Conservation (phyloP, 768 basidiomycete species). For the Exsudoporus frostii region DNA sequence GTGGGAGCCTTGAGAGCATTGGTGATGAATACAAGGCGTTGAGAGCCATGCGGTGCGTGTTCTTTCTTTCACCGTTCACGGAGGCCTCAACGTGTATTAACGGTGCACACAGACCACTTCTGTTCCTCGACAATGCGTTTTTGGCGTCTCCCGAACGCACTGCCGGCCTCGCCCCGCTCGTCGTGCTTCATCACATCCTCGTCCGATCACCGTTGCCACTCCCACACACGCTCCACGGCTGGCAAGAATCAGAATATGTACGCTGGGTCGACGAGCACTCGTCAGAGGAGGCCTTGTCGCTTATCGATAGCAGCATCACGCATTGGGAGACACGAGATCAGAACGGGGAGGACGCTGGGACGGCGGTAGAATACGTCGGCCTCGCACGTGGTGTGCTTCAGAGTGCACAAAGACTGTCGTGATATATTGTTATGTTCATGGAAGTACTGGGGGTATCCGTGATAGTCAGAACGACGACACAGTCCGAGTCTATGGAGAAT, state of each 20-base stretch:
- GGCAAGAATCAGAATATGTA: constrained; percentile 96
- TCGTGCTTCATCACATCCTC: constrained; percentile 89
- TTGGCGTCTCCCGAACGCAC: constrained; percentile 68
- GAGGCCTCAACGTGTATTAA: neutral
- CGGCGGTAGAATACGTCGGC: constrained; percentile 58
- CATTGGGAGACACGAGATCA: constrained; percentile 77
- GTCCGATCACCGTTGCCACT: constrained; percentile 84
- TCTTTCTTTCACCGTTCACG: neutral
- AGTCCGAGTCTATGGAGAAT: neutral
- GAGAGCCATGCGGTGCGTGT: constrained; percentile 76
- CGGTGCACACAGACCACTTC: constrained; percentile 56
- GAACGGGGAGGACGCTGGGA: constrained; percentile 45
- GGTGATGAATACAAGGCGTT: constrained; percentile 87
- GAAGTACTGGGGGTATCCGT: neutral
- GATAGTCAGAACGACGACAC: neutral
- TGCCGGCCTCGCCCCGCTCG: constrained; percentile 74
- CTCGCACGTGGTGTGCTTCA: constrained; percentile 67
- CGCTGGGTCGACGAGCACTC: constrained; percentile 93
- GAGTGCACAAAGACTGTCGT: constrained; percentile 31
- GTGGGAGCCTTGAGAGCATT: constrained; percentile 65
- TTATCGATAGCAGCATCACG: constrained; percentile 74
- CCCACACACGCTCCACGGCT: constrained; percentile 86
- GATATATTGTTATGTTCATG: constrained; percentile 1
- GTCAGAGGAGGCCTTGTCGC: constrained; percentile 71
- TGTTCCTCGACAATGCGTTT: constrained; percentile 81